These are phyloP conservation scores for Phaffia rhodozyma DNA, from an alignment of 1,284 basidiomycete species.

Conservation along the genomic window DNA sequence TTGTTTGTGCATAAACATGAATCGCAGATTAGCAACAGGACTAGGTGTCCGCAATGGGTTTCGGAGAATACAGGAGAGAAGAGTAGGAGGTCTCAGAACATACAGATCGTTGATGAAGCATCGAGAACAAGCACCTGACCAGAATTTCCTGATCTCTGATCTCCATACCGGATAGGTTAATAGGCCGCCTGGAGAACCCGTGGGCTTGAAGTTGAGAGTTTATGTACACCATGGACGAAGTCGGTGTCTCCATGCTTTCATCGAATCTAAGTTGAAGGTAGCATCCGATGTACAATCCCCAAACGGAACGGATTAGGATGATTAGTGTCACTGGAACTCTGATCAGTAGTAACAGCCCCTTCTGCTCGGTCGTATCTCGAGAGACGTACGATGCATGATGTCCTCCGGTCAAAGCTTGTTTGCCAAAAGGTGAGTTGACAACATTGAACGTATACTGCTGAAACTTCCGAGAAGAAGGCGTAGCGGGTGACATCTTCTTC, in stretches of 20 bases:
- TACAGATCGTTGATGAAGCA: conserved; percentile 67
- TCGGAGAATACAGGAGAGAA: neutral
- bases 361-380: neutral
- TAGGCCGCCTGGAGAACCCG: conserved; percentile 53
- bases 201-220: conserved; percentile 66
- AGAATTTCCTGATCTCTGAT: conserved; percentile 51
- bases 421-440: conserved; percentile 1
- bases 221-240: conserved; percentile 42
- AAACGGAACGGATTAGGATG: neutral
- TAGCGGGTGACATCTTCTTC: neutral
- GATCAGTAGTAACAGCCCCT: neutral
- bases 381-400: neutral
- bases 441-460: conserved; percentile 7
- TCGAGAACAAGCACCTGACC: conserved; percentile 60
- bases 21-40: neutral
- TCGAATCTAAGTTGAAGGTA: neutral
- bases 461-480: conserved; percentile 4
- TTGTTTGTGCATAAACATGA: neutral
- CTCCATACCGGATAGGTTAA: conserved; percentile 47
- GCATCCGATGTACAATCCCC: neutral
- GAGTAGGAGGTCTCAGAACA: conserved; percentile 29
- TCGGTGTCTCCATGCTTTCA: neutral
- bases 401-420: neutral
- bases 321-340: too few species aligned
- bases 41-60: too few species aligned